Evolutionary conservation across 225 moss, liverwort and hornwort species (phyloP), one percentile per base, ranked within the genome.

Genomic region (Sphagnum contortum): DNA sequence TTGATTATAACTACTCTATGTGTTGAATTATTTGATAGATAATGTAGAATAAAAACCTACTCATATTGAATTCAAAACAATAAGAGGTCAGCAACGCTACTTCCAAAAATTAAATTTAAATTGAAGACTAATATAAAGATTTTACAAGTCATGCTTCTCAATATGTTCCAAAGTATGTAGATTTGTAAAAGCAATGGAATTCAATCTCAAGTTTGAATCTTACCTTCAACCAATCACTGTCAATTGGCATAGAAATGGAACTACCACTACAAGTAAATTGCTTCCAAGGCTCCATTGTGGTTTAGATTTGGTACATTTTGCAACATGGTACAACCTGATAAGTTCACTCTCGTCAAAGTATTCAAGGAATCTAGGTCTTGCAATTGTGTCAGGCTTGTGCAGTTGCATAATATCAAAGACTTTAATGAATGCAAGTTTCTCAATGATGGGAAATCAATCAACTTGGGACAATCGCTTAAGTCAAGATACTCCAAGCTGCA

Each of bases 401-500:
- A 73, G 47, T 68, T 68, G 59, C 73, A 57, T 50, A 73, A 51
- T 51, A 63, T 64, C 2, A 73, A 12, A 44, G 8, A 64, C 46
- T 3, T 64, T 57, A 73, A 8, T 13, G 12, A 46, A 14, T 11
- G 13, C 2, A 59, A 2, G 51, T 51, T 48, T 47, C 50, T 50
- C 0, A 68, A 9, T 0, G 51, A 73, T 59, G 73, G 73, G 46
- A 63, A 2, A 12, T 48, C 0, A 3, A 2, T 58, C 9, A 73
- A 58, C 13, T 12, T 45, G 50, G 45, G 12, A 1, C 73, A 73
- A 64, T 11, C 1, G 11, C 14, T 45, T 57, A 67, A 49, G 8
- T 73, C 67, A 44, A 73, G 67, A 52, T 73, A 14, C 52, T 47
- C 47, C 13, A 73, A 45, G 68, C 73, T 63, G 45, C 8, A 50